Base-by-base conservation (phyloP, 2,329 filamentous ascomycete genomes). In the Colletotrichum phormii region DNA sequence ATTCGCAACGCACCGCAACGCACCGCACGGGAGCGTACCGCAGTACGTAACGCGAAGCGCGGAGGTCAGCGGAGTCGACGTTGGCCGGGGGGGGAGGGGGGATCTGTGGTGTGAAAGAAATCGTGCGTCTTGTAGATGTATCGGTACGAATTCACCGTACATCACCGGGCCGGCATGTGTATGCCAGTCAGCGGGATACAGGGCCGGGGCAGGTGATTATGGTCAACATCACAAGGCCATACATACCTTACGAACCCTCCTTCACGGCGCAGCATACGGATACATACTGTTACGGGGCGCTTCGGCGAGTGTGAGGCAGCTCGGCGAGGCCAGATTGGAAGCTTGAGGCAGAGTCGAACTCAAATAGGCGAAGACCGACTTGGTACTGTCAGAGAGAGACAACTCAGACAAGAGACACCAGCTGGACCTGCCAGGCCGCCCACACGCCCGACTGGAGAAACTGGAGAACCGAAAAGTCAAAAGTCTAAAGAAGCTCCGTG, bases 251-350 rank as follows among this genome's bases (percentile, higher is more conserved):
- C 42, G 42, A 49, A n/a, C 42, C 42, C 7, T 9, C 4, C 18
- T 49, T 49, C 42, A 49, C 42, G 42, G 82, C 0, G 90, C 84
- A 64, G 92, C 90, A 70, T 42, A 42, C 13, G 37, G 13, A 42
- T 15, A 93, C 95, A 26, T 0, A 98, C 26, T 26, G 26, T 26
- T 93, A 67, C 92, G 88, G 9, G 94, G 93, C 11, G 94, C 94
- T 86, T 98, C 95, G 0, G 89, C 87, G 1, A 98, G 88, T 94
- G 98, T 97, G 31, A 92, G 89, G 83, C 42, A 49, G 42, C 42
- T 49, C 42, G 42, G 42, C 15, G 18, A n/a, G 42, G 18, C 42
- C 42, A 49, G 42, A n/a, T 49, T 49, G 18, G 42, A 49, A 49
- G 42, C 15, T 49, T 49, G 42, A 18, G 42, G 42, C 42, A 49